phyloP scores from a whole-genome alignment of 2,329 filamentous ascomycete genomes.

The Fonsecaea pedrosoi region DNA sequence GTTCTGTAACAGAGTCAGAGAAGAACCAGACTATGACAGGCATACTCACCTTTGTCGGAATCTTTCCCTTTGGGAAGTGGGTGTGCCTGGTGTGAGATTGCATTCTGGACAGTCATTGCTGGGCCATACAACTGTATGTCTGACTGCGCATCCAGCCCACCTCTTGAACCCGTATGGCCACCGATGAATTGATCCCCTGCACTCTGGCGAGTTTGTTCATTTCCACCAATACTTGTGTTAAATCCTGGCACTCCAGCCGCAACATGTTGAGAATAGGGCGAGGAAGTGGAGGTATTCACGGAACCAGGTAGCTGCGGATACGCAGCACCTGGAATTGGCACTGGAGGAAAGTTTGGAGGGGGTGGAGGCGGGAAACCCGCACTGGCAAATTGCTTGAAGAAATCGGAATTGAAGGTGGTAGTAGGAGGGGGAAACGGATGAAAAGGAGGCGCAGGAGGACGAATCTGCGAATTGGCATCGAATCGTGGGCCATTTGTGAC shows the following conservation, averaged over 20 bases:
- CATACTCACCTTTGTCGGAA: conserved; percentile 26
- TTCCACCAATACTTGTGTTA: conserved; percentile 18
- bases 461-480: conserved; percentile 37
- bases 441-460: conserved; percentile 40
- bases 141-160: conserved; percentile 14
- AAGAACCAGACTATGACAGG: not conserved
- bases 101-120: conserved; percentile 8
- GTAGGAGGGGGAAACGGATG: conserved; percentile 39
- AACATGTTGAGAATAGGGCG: conserved; percentile 31
- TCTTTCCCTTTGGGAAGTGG: conserved; percentile 11
- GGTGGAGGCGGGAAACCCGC: conserved; percentile 34
- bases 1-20: conserved; percentile 26
- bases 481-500: conserved; percentile 27
- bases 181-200: conserved; percentile 14
- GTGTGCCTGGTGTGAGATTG: conserved; percentile 14
- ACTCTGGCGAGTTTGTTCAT: conserved; percentile 23
- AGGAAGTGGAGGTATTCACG: conserved; percentile 25
- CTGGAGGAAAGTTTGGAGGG: conserved; percentile 33
- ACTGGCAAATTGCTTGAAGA: conserved; percentile 39
- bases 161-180: conserved; percentile 12
- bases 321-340: conserved; percentile 30
- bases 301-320: conserved; percentile 34
- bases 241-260: conserved; percentile 14
- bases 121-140: conserved; percentile 21
- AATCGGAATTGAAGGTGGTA: conserved; percentile 36